A percentile compares a stretch with the other conserved stretches of the same genome.
These are phyloP conservation scores for Bipolaris sorokiniana DNA, from an alignment of 2,329 filamentous ascomycete genomes.

Conservation along the genomic window DNA sequence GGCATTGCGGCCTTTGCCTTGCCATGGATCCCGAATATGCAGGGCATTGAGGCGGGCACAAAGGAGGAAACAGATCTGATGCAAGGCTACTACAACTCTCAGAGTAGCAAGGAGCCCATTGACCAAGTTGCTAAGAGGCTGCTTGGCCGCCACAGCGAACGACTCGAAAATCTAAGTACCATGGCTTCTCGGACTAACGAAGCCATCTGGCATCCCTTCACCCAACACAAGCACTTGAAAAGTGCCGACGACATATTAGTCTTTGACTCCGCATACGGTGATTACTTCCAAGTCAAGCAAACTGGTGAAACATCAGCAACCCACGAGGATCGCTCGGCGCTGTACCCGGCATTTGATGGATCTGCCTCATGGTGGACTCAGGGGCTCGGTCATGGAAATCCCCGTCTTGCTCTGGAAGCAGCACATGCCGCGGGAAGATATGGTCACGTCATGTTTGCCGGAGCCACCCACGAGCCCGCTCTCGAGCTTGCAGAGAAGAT, in stretches of 20 bases:
- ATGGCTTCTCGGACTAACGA: constrained; percentile 64
- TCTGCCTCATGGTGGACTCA: constrained; percentile 94
- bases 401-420: constrained; percentile 72
- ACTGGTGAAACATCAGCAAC: constrained; percentile 30
- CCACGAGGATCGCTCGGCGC: constrained; percentile 44
- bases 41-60: constrained; percentile 23
- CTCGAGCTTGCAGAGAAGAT: constrained; percentile 71
- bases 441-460: constrained; percentile 87
- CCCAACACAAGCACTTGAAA: constrained; percentile 73
- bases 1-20: constrained; percentile 64
- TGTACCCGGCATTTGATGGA: constrained; percentile 76
- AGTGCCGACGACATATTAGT: constrained; percentile 67
- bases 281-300: constrained; percentile 72
- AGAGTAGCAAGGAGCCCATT: constrained; percentile 50
- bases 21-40: constrained; percentile 62
- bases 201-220: constrained; percentile 84
- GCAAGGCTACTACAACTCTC: constrained; percentile 65
- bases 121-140: constrained; percentile 59
- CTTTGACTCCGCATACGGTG: constrained; percentile 81
- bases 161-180: constrained; percentile 64
- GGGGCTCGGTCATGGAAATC: constrained; percentile 77
- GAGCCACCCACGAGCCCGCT: constrained; percentile 78
- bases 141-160: constrained; percentile 59
- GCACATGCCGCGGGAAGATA: constrained; percentile 84
- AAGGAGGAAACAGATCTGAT: constrained; percentile 63